Evolutionary conservation across 345 rosid species (phyloP).

Genomic region (Gossypium stocksii): DNA sequence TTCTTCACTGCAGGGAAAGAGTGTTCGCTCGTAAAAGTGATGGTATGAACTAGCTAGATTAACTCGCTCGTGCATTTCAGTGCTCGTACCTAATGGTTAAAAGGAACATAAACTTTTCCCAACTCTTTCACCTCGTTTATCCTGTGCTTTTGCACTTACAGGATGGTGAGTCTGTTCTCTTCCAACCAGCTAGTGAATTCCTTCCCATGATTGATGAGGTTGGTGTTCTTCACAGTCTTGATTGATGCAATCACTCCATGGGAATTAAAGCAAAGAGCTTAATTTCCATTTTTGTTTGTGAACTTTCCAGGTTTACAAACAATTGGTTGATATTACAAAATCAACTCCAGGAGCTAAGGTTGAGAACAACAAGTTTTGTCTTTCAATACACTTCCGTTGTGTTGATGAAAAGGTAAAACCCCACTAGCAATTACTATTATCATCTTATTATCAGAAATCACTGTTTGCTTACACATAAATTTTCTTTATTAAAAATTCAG

Average conservation of each 20-base stretch:
- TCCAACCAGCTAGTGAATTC: conserved; percentile 82
- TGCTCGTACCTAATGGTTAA: no score
- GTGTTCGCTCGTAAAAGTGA: no score
- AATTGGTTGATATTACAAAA: conserved; percentile 58
- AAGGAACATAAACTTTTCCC: not conserved
- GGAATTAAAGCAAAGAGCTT: not conserved
- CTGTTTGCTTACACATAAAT: not conserved
- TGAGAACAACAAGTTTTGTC: conserved; percentile 84
- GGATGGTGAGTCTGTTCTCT: conserved; percentile 51
- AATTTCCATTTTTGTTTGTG: not conserved
- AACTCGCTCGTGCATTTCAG: not conserved
- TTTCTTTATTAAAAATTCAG: conserved; percentile 27
- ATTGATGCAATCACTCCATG: not conserved
- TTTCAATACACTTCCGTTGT: conserved; percentile 84
- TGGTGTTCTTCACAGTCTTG: conserved; percentile 7
- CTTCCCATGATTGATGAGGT: conserved; percentile 88
- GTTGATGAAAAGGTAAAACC: conserved; percentile 66
- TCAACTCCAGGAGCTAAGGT: conserved; percentile 67
- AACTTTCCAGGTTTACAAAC: conserved; percentile 44
- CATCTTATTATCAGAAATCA: not conserved
- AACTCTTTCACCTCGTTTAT: not conserved
- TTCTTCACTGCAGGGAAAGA: no score
- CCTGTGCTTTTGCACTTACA: conserved; percentile 14
- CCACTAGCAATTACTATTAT: not conserved
- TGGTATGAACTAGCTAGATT: not conserved